These are phyloP conservation scores for Saccharomycopsis microspora DNA, from an alignment of 805 yeast species.

Conservation along the genomic window DNA sequence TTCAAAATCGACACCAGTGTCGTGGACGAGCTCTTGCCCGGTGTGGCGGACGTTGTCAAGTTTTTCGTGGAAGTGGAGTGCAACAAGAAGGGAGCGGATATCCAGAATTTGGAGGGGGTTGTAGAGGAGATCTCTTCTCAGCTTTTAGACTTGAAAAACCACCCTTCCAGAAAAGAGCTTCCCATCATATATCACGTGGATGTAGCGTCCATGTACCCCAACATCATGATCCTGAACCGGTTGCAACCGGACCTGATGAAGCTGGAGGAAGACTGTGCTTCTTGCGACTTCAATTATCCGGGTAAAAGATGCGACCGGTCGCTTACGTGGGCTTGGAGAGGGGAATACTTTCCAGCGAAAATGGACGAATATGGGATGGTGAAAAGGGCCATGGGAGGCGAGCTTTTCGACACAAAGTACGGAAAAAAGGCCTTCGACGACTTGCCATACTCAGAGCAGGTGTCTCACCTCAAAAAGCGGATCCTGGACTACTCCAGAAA, in stretches of 20 bases:
- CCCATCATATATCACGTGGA: constrained; percentile 96
- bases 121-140: constrained; percentile 41
- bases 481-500: constrained; percentile 76
- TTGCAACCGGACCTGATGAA: constrained; percentile 98
- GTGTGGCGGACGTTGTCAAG: constrained; percentile 64
- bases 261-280: constrained; percentile 88
- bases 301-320: constrained; percentile 89
- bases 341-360: constrained; percentile 86
- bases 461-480: constrained; percentile 60
- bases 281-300: constrained; percentile 94
- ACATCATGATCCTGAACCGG: constrained; percentile 95
- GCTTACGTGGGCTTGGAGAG: constrained; percentile 97
- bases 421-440: constrained; percentile 56
- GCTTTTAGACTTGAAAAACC: constrained; percentile 46
- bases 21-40: constrained; percentile 64
- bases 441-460: constrained; percentile 68
- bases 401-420: constrained; percentile 47
- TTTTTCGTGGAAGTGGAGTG: constrained; percentile 82
- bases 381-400: constrained; percentile 70
- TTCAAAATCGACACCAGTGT: constrained; percentile 76
- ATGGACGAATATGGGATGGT: constrained; percentile 88
- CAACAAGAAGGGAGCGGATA: constrained; percentile 59
- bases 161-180: constrained; percentile 56
- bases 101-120: constrained; percentile 71
- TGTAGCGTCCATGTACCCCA: constrained; percentile 99